Evolutionary conservation across 225 moss, liverwort and hornwort genomes (phyloP).

Genomic region (Anthoceros angustus): DNA sequence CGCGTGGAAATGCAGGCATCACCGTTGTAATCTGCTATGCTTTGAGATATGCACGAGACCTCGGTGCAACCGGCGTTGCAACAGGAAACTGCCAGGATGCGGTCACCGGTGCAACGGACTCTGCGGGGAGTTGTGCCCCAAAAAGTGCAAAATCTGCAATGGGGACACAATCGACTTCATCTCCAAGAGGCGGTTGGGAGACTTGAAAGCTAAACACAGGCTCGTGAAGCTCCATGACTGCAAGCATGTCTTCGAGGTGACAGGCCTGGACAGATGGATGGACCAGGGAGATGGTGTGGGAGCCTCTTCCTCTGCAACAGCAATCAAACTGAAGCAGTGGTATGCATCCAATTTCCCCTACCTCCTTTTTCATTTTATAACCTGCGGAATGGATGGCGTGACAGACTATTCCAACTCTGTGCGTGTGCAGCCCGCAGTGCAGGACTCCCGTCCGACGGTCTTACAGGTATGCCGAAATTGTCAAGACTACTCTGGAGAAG

Average conservation of each 20-base stretch:
- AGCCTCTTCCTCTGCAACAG: background rate
- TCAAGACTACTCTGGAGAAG: conserved; percentile 13
- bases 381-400: background rate
- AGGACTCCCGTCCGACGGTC: conserved; percentile 17
- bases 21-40: conserved; percentile 13
- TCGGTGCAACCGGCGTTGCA: conserved; percentile 25
- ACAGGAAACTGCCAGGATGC: conserved; percentile 8
- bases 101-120: conserved; percentile 24
- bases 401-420: background rate
- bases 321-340: conserved; percentile 27
- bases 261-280: conserved; percentile 32
- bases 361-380: background rate
- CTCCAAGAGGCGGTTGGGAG: conserved; percentile 14
- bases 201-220: conserved; percentile 17
- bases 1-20: conserved; percentile 26
- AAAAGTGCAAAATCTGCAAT: conserved; percentile 23
- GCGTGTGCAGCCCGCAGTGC: conserved; percentile 22
- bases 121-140: conserved; percentile 34
- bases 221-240: conserved; percentile 25
- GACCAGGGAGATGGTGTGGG: conserved; percentile 7
- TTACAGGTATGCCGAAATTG: conserved; percentile 18
- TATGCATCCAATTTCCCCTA: background rate
- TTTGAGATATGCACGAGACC: conserved; percentile 26
- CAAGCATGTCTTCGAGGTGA: conserved; percentile 25
- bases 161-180: conserved; percentile 18